Base-by-base conservation (phyloP, 2,329 filamentous ascomycete genomes). In the Aspergillus felis region DNA sequence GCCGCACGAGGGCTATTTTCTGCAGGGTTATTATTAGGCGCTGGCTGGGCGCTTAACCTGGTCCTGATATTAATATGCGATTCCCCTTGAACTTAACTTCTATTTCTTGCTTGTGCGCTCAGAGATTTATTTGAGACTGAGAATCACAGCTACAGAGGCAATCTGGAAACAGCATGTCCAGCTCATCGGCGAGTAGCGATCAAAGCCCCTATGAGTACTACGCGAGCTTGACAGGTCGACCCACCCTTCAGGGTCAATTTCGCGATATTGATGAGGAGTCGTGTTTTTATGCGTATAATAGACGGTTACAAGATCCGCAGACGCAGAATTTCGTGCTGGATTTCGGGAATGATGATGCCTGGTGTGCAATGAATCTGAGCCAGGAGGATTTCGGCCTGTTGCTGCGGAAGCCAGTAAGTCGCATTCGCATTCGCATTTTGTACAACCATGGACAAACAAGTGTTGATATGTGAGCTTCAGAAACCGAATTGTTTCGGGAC, bases 401-500 rank as follows among this genome's bases (percentile, higher is more conserved):
- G 54, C 60, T 77, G 41, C 68, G 64, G 24, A 68, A 66, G 29
- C 62, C 66, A 51, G 74, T 77, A 67, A 44, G 71, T 61, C 35
- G 50, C 32, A 50, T 35, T 46, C 35, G 49, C 32, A 50, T 25
- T 41, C 5, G 3, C 3, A 25, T 29, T n/a, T n/a, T n/a, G n/a
- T n/a, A n/a, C n/a, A 24, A 6, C 1, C 24, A 28, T 4, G 8
- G 10, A 7, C 10, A 5, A 5, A 3, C 5, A 17, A 35, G 12
- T 35, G 10, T 35, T 17, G 7, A 38, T 32, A 62, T 29, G 14
- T 12, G 44, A 47, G 17, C 10, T 41, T 24, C 68, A 82, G 65
- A 76, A 79, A 56, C 78, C 81, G 2, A 74, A 72, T 44, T 78
- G 76, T 51, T 74, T 80, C 49, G 81, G 78, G 58, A 85, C 88